Conservation (phyloP, 2,329 filamentous ascomycete species). For the Cryphonectria naterciae region DNA sequence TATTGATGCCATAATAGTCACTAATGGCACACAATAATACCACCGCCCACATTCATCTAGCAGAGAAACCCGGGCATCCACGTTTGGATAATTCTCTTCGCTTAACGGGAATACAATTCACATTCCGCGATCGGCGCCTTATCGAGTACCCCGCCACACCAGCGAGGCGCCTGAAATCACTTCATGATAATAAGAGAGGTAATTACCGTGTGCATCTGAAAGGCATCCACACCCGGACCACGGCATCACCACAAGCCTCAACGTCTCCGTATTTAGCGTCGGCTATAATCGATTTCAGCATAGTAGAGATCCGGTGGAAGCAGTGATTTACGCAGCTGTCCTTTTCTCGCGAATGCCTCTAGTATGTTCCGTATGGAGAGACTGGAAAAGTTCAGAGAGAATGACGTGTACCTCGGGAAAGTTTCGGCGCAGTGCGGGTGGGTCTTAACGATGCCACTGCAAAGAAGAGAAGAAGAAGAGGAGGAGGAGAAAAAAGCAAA, state of each 20-base stretch:
- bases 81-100: background rate
- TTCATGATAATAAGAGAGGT: background rate
- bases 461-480: background rate
- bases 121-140: background rate
- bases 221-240: background rate
- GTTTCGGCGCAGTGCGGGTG: background rate
- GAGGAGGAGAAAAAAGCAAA: background rate
- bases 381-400: background rate
- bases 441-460: background rate
- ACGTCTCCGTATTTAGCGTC: background rate
- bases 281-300: background rate
- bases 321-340: background rate
- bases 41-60: no score
- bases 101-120: background rate
- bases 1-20: background rate
- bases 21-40: background rate
- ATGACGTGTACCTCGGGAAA: background rate
- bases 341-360: background rate
- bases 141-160: background rate
- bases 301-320: background rate
- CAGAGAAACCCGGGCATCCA: background rate
- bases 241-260: background rate
- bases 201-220: background rate
- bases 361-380: background rate
- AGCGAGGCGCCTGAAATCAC: background rate